phyloP scores from a whole-genome alignment of 106 monocot genomes.

The Amphibolis antarctica region DNA sequence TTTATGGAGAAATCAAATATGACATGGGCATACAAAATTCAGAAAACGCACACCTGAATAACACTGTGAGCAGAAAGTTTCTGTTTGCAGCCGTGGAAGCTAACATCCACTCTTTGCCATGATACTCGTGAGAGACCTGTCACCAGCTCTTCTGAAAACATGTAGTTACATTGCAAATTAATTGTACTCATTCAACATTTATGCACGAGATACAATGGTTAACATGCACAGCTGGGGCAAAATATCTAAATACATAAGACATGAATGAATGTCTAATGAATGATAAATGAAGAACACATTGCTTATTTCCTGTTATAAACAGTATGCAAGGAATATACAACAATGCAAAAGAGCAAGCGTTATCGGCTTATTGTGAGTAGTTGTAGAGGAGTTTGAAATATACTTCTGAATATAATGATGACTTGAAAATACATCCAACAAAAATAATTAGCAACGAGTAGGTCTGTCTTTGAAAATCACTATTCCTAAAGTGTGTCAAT shows the following conservation, averaged over 20 bases:
- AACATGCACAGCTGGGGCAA: background rate
- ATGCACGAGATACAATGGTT: background rate
- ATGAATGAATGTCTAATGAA: no score
- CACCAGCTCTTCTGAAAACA: slow-evolving; percentile 53
- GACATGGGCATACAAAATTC: background rate
- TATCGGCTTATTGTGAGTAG: no score
- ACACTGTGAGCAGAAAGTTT: slow-evolving; percentile 78
- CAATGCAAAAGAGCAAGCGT: no score
- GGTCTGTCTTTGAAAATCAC: no score
- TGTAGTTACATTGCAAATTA: no score
- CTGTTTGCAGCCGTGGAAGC: slow-evolving; percentile 52
- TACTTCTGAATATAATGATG: background rate
- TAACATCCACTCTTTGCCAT: slow-evolving; percentile 97
- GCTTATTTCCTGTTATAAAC: no score
- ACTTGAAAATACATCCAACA: background rate
- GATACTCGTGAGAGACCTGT: slow-evolving; percentile 51
- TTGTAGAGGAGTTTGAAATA: no score
- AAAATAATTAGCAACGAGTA: background rate
- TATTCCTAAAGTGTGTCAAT: no score
- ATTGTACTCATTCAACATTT: background rate
- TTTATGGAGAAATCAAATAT: background rate
- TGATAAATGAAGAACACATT: no score
- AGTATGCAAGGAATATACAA: no score
- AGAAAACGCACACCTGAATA: slow-evolving; percentile 58
- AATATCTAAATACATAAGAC: no score